Evolutionary conservation across 2,329 filamentous ascomycete species (phyloP), one percentile per base, ranked within the genome.

Genomic region (Phaeophleospora eucalypticola): DNA sequence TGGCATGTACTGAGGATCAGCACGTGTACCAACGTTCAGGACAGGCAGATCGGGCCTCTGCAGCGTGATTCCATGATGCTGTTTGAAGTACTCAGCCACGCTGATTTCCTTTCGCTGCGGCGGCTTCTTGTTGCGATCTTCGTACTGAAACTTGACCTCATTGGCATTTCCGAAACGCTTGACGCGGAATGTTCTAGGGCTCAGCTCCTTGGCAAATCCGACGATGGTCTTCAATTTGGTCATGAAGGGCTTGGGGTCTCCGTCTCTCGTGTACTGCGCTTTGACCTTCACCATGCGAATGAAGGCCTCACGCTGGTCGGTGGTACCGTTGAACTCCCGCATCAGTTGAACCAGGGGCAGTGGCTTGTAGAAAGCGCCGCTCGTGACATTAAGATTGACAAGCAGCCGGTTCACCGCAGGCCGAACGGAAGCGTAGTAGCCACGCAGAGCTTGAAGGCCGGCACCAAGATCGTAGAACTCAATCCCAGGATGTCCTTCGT

Each of bases 1-100:
- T 0, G 86, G 85, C 32, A 87, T 66, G 56, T 85, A 88, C 0
- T 72, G 73, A 0, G 85, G 83, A 9, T 75, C 77, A 0, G 71
- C 65, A 0, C 60, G 58, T 9, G 66, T 79, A 2, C 85, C 86
- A 9, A 84, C 72, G 59, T 90, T 89, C 52, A 90, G 65, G 1
- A 66, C 61, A 6, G 65, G 64, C 6, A 49, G 17, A 1, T 88
- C 72, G 0, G 86, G 83, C 3, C 76, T 65, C 1, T 71, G 58
- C 16, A 66, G 36, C 0, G 64, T 62, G 12, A 74, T 60, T 38
- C 68, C 75, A 59, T 53, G 65, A 54, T 72, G 52, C 47, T 65
- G 47, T 45, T 58, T 52, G 60, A 80, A 79, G 65, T 77, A 74
- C 15, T 78, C 65, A 24, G 66, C 69, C 35, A 85, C 75, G 43